Base-by-base conservation (phyloP, 768 basidiomycete species). In the Tricholoma sp. region DNA sequence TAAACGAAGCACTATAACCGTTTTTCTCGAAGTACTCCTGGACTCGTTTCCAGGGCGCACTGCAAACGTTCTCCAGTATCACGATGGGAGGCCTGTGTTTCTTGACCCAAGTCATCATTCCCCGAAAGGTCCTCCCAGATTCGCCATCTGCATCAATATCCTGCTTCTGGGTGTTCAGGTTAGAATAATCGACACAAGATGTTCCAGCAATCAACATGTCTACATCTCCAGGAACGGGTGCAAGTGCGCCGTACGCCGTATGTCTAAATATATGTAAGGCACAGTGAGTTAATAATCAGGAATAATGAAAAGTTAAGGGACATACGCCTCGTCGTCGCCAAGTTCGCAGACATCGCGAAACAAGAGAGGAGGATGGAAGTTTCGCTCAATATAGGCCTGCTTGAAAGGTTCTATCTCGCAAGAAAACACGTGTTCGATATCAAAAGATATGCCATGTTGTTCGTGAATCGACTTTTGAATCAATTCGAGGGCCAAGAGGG, bases 371-470 rank as follows among this genome's bases (percentile, higher is more conserved):
- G 95, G 95, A 39, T 88, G 83, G 68, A 98, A 98, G 70, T 98
- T 98, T 31, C 95, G 82, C 67, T 98, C 95, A 60, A 98, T 98
- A 67, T 98, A 97, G 0, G 94, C 95, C 68, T 95, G 94, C 72
- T 97, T 95, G 79, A 94, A 96, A 3, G 94, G 94, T 67, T 94
- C 94, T 56, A 97, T 96, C 73, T 97, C 94, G 71, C 94, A 97
- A 1, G 94, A 96, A 73, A 97, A 96, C 45, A 95, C 91, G 71
- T 97, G 94, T 69, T 95, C 89, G 52, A 93, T 77, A 22, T 87
- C 81, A 56, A 97, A 72, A 2, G 79, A 74, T 53, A 88, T 63
- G 3, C 76, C 81, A 62, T 84, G 83, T 62, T 87, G 86, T 29
- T 86, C 83, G 29, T 82, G 71, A 61, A 96, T 81, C 4, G 87